Evolutionary conservation across 352 stramenopile genomes (phyloP).

Genomic region (Pythium graminicola): DNA sequence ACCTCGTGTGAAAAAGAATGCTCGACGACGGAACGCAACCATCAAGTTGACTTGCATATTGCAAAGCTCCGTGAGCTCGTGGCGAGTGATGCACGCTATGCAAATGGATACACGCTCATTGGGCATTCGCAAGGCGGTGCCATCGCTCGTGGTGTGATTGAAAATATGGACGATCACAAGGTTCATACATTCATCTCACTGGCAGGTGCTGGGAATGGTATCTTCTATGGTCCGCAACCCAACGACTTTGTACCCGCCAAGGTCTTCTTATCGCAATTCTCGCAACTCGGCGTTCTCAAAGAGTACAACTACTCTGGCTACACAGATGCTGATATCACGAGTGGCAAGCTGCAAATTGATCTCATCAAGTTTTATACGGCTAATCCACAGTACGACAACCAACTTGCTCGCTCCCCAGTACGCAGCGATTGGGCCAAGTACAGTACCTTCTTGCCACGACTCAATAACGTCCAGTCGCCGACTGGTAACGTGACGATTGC

Average conservation of each 20-base stretch:
- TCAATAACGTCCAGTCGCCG: constrained; percentile 30
- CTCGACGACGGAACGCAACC: constrained; percentile 26
- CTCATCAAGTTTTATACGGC: constrained; percentile 22
- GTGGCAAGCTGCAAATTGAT: constrained; percentile 31
- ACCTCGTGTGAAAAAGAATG: constrained; percentile 33
- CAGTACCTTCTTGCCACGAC: constrained; percentile 29
- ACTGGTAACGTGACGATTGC: constrained; percentile 6
- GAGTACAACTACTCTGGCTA: constrained; percentile 23
- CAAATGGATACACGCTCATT: constrained; percentile 44
- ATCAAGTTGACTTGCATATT: constrained; percentile 34
- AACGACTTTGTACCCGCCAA: constrained; percentile 28
- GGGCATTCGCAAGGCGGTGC: constrained; percentile 39
- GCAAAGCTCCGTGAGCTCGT: constrained; percentile 34
- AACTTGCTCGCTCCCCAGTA: constrained; percentile 31
- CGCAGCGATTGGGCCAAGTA: constrained; percentile 22
- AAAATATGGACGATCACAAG: constrained; percentile 51
- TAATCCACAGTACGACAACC: constrained; percentile 21
- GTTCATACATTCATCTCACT: constrained; percentile 40
- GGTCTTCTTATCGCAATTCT: constrained; percentile 28
- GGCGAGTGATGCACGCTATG: constrained; percentile 26
- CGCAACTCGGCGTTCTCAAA: constrained; percentile 20
- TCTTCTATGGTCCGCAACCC: constrained; percentile 40
- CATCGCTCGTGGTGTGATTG: constrained; percentile 35
- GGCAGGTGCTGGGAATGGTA: constrained; percentile 39
- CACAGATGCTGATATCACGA: constrained; percentile 13